Percentiles rank a stretch among this genome's conserved stretches.
Conservation (phyloP, 345 rosid species). For the Rubroshorea leprosula region DNA sequence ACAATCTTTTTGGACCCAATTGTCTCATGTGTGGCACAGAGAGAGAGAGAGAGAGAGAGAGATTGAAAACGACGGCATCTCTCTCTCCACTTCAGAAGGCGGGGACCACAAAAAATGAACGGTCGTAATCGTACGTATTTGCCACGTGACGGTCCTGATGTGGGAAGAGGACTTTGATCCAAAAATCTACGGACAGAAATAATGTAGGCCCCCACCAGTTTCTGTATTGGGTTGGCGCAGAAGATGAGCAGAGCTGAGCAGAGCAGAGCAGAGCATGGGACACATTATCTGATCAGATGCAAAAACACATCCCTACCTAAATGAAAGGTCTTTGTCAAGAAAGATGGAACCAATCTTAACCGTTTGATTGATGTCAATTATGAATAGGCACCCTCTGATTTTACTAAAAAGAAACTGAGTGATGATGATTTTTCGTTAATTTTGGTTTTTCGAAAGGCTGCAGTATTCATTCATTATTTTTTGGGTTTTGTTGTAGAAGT, state of each 20-base stretch:
- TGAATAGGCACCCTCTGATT: neutral
- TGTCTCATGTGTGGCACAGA: slow-evolving; percentile 28
- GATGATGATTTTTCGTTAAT: neutral
- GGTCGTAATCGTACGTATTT: slow-evolving; percentile 11
- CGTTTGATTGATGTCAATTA: slow-evolving; percentile 7
- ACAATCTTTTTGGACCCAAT: slow-evolving; percentile 25
- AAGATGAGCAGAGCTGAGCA: no score
- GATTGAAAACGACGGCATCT: slow-evolving; percentile 18
- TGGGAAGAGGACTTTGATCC: neutral
- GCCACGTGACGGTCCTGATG: slow-evolving; percentile 29
- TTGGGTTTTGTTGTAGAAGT: no score
- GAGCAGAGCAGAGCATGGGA: no score
- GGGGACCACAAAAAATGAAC: slow-evolving; percentile 18
- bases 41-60: slow-evolving; percentile 20
- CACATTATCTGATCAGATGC: slow-evolving; percentile 15
- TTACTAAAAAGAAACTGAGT: neutral
- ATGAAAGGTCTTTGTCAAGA: slow-evolving; percentile 18
- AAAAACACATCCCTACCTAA: neutral
- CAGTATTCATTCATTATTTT: no score
- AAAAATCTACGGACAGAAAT: slow-evolving; percentile 17
- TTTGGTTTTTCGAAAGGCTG: no score
- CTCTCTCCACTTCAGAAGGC: slow-evolving; percentile 6
- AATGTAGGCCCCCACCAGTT: neutral
- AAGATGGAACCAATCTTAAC: slow-evolving; percentile 12
- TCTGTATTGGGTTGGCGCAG: no score